Conservation (phyloP, 768 basidiomycete genomes). For the Kwoniella shandongensis region DNA sequence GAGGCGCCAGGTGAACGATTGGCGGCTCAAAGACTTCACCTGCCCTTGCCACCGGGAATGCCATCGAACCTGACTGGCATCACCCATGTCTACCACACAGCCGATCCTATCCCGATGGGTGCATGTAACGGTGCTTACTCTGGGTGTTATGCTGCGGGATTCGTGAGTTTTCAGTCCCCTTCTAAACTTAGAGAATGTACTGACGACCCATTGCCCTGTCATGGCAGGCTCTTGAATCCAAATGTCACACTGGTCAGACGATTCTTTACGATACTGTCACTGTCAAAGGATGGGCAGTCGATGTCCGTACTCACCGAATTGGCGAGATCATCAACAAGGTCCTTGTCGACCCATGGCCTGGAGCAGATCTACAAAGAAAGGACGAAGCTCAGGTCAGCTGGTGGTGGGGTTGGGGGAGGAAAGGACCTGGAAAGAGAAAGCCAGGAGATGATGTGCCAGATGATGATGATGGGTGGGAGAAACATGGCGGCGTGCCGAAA, state of each 20-base stretch:
- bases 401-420: constrained; percentile 50
- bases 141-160: constrained; percentile 77
- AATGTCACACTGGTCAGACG: constrained; percentile 82
- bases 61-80: constrained; percentile 55
- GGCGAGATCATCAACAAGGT: constrained; percentile 70
- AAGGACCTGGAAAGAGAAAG: constrained; percentile 35
- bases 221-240: constrained; percentile 48
- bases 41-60: constrained; percentile 71
- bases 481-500: constrained; percentile 49
- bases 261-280: constrained; percentile 83
- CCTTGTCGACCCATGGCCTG: constrained; percentile 68
- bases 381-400: not conserved
- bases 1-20: constrained; percentile 85
- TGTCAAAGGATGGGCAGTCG: constrained; percentile 74
- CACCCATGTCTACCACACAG: constrained; percentile 88
- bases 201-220: not conserved
- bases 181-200: not conserved
- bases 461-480: constrained; percentile 42
- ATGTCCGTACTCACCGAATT: constrained; percentile 70
- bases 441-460: constrained; percentile 29
- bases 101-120: constrained; percentile 82
- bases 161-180: constrained; percentile 55
- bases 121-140: constrained; percentile 57
- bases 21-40: constrained; percentile 75
- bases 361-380: constrained; percentile 1